Evolutionary conservation across 768 basidiomycete genomes (phyloP), one percentile per base, ranked within the genome.

Genomic region (Pholiota molesta): DNA sequence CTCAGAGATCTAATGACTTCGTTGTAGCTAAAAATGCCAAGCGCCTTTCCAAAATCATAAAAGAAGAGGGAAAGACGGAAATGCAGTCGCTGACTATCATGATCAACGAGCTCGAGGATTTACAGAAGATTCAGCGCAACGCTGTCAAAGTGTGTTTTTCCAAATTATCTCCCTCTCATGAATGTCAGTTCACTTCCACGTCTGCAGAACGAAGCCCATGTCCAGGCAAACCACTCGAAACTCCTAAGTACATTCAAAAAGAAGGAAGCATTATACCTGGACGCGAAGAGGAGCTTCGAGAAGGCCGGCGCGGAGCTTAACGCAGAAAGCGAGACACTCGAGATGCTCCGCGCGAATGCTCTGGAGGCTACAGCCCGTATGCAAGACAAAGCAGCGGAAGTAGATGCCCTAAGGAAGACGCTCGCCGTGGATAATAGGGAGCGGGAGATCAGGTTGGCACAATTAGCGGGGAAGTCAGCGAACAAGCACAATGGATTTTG

Each of bases 361-460:
- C 78, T 71, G 56, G 82, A 87, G 55, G 80, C 84, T 23, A 90
- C 89, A 0, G 79, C 84, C 55, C 83, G 81, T 66, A 76, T 93
- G 57, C 81, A 86, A 55, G 86, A 87, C 58, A 93, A 92, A 78
- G 82, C 83, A n/a, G 80, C 83, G 57, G 90, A 93, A 68, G 81
- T 94, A 1, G 90, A 93, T 65, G 80, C 81, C 63, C 71, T 93
- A 55, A 77, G 90, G 31, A 77, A 79, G 19, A 80, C 86, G 66
- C 87, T 89, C 69, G 84, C 83, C 37, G 86, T 86, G 8, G 91
- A 93, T 65, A 91, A 92, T 77, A 80, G 84, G 58, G 89, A 90
- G 72, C 78, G 89, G 49, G 81, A 81, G 59, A 79, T 78, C 5
- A 58, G 47, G 33, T n/a, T 58, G 6, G 29, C 29, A 7, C 45